Base-by-base conservation (phyloP, 2,329 filamentous ascomycete genomes). In the Alternaria hordeiaustralica region DNA sequence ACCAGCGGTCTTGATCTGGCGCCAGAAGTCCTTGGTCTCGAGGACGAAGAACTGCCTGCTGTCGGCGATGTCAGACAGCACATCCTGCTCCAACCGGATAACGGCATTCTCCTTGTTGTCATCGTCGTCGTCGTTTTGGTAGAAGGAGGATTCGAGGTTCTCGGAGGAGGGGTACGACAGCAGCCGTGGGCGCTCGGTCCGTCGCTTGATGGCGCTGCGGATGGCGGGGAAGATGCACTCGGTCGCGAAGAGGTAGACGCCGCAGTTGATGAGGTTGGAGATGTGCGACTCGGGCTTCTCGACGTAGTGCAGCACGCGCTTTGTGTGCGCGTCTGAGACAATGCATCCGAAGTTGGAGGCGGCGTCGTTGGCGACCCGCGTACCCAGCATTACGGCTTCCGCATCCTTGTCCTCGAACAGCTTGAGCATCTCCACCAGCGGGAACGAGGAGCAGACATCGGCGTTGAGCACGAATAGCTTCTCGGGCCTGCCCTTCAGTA, bases 1-100 rank as follows among this genome's bases (percentile, higher is more conserved):
- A 64, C 96, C 96, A 64, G 96, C 96, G 2, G 96, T 97, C 88
- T 99, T 99, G 88, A 99, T 98, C 86, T 99, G 96, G 74, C 96
- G 93, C 96, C 96, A 99, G 82, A 99, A 99, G 81, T 98, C 96
- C 84, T 96, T 97, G 70, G 95, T 98, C 85, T 99, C 96, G 81
- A 97, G 92, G 30, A 98, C 96, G 82, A 94, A 98, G 86, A 99
- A 99, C 81, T 96, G 93, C 84, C 97, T 96, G 87, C 89, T 97
- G 82, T 98, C 96, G 65, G 96, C 95, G 76, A 98, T 89, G 77
- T 98, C 95, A 55, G 94, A 92, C 63, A 99, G 87, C 56, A 98
- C 97, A 79, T 99, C 96, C 84, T 98, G 96, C 84, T 99, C 96
- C 60, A 99, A 87, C 57, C 96, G 92, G 72, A 99, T 92, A 54